Base-by-base conservation (phyloP, 2,329 filamentous ascomycete genomes). In the Hypoxylon sp. region DNA sequence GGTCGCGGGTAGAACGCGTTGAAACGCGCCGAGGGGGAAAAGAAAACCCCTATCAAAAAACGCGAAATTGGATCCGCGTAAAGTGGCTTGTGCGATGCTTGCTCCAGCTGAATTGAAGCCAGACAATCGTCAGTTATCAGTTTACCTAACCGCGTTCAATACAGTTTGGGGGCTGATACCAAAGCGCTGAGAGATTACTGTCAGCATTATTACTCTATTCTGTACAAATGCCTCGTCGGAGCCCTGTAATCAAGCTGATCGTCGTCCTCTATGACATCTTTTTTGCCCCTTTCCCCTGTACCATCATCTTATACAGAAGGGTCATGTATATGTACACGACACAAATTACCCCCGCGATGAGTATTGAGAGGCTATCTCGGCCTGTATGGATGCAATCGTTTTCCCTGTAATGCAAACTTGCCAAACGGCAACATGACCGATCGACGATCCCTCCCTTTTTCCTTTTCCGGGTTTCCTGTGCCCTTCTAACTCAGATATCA, bases 401-500 rank as follows among this genome's bases (percentile, higher is more conserved):
- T 35, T 20, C 51, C 31, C 55, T 41, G 52, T 47, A 42, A 60
- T 55, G 33, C 38, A 45, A 59, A 46, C 15, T 29, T 18, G 24
- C 35, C 18, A 9, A 29, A 18, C 41, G 23, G 31, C 55, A 37
- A 56, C 38, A 11, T 26, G 37, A 42, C 41, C 46, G 27, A 52
- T 48, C 56, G 41, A 60, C 17, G 33, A 50, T 15, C 54, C 48
- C 35, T 15, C 54, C 48, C 35, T 33, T 51, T 49, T 60, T 55
- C 41, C 13, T 48, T 48, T 51, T 52, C 50, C 61, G 48, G 41
- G 18, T 41, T 46, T 54, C 38, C 58, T 37, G 48, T 33, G 46
- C 48, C 47, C 49, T 47, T 64, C 54, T 56, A 61, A 62, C 54
- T 18, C 53, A 71, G 69, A 69, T 72, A 72, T 72, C 70, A 62